Evolutionary conservation across 2,329 filamentous ascomycete genomes (phyloP), one percentile per base, ranked within the genome.

Genomic region (Fusarium virguliforme): DNA sequence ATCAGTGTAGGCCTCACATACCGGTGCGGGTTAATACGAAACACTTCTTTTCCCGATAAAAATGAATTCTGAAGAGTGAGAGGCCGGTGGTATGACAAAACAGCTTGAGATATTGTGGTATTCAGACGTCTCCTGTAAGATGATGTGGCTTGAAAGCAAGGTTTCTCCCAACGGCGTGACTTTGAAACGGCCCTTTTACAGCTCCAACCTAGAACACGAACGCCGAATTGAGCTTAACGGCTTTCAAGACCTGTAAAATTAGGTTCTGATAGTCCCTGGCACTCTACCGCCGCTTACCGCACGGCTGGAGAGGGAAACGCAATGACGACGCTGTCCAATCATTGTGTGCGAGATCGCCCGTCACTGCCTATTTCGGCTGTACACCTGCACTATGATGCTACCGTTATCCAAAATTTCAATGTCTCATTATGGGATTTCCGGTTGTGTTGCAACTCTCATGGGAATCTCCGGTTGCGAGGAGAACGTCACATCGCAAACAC

Each of bases 121-220:
- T 28, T 28, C 15, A n/a, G 8, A 28, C 8, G 13, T 43, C 18
- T 46, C 28, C 13, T 24, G 18, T 28, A 24, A 46, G 26, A 46
- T 28, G 12, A 46, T n/a, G 41, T 46, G 41, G 41, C 41, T 46
- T 46, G 8, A 46, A 28, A n/a, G 24, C 26, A 46, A 46, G 24
- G 41, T 46, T 46, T 46, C 24, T 46, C 22, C 41, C 41, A 46
- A 46, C 41, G 41, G 41, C 28, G 41, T 46, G 41, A 24, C 43
- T 48, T 48, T 10, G 24, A 48, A 48, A 48, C 43, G 43, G 43
- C 43, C 43, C 43, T 48, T 48, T 48, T 48, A 28, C 24, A 48
- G 43, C 43, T 48, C 13, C 43, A 48, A 48, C 43, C 10, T 3
- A 48, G 43, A 48, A 48, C 24, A 48, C 43, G 43, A 28, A 48